phyloP scores from a whole-genome alignment of 768 basidiomycete species.

The Lactarius hengduanensis region DNA sequence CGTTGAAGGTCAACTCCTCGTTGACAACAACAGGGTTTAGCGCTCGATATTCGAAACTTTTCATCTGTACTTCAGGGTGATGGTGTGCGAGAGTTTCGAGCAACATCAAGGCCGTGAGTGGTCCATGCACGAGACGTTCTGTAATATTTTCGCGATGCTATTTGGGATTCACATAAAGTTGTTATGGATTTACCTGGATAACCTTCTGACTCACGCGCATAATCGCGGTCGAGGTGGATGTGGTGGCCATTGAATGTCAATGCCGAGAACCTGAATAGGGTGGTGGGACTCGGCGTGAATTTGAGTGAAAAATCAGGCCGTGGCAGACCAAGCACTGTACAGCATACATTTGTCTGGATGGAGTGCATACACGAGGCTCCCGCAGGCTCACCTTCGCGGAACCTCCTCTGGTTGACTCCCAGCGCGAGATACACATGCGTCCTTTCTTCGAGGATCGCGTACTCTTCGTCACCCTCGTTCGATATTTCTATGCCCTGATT shows the following conservation, averaged over 20 bases:
- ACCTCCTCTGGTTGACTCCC: slow-evolving; percentile 34
- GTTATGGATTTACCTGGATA: slow-evolving; percentile 54
- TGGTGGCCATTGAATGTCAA: slow-evolving; percentile 84
- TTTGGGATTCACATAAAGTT: not conserved
- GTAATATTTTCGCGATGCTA: not conserved
- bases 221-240: slow-evolving; percentile 80
- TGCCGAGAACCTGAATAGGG: slow-evolving; percentile 83
- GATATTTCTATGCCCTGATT: slow-evolving; percentile 59
- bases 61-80: slow-evolving; percentile 47
- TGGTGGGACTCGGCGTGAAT: slow-evolving; percentile 65
- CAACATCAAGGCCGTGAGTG: slow-evolving; percentile 76
- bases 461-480: slow-evolving; percentile 42
- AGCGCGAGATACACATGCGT: slow-evolving; percentile 64
- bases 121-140: slow-evolving; percentile 87
- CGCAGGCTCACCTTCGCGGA: slow-evolving; percentile 44
- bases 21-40: slow-evolving; percentile 62
- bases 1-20: slow-evolving; percentile 47
- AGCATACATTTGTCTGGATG: not conserved
- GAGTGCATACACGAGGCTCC: not conserved
- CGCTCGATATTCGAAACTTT: slow-evolving; percentile 66
- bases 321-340: slow-evolving; percentile 52
- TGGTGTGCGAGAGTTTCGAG: slow-evolving; percentile 58
- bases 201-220: slow-evolving; percentile 63
- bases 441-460: slow-evolving; percentile 60
- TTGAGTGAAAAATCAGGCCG: slow-evolving; percentile 58